Conservation (phyloP, 106 monocot species). For the Allium cepa region DNA sequence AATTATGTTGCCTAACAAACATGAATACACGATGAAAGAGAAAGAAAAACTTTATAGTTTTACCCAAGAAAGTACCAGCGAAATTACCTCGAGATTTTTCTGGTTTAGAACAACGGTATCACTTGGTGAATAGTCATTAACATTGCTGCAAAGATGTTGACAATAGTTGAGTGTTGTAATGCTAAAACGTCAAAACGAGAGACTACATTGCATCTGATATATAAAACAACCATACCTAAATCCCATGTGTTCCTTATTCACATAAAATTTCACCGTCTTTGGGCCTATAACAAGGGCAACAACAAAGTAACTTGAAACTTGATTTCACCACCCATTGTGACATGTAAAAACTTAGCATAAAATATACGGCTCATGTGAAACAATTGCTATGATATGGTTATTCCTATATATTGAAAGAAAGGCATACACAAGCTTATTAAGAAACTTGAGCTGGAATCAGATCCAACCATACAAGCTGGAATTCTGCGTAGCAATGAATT, state of each 20-base stretch:
- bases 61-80: background rate
- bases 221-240: constrained; percentile 55
- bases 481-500: too few species aligned
- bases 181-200: background rate
- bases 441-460: too few species aligned
- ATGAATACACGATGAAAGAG: background rate
- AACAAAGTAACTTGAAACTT: too few species aligned
- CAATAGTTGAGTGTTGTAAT: background rate
- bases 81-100: constrained; percentile 71
- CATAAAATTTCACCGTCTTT: constrained; percentile 74
- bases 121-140: constrained; percentile 89
- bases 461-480: too few species aligned
- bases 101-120: constrained; percentile 53
- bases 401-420: background rate
- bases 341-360: too few species aligned
- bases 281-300: constrained; percentile 48
- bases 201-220: background rate
- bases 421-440: too few species aligned
- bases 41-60: background rate
- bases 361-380: background rate
- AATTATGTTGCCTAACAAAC: background rate
- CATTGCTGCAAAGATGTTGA: constrained; percentile 53
- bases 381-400: background rate
- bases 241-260: constrained; percentile 97
- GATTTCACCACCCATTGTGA: too few species aligned